phyloP scores from a whole-genome alignment of 2,329 filamentous ascomycete species.

The Colletotrichum lindemuthianum region DNA sequence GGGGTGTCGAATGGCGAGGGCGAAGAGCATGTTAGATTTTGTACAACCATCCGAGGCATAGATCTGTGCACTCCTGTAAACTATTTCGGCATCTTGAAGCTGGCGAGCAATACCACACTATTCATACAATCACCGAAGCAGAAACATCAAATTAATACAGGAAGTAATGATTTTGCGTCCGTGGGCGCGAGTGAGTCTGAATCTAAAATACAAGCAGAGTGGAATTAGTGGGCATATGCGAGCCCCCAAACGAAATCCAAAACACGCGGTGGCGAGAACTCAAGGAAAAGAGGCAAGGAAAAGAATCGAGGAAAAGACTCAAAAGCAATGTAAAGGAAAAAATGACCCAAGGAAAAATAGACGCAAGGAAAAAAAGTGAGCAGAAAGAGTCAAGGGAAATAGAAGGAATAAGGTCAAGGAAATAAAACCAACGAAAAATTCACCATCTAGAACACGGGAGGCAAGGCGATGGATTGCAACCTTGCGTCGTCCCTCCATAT shows the following conservation, averaged over 20 bases:
- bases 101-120: background rate
- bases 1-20: background rate
- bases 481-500: too few species aligned
- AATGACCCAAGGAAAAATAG: too few species aligned
- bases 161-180: too few species aligned
- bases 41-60: slow-evolving; percentile 13
- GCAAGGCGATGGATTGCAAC: too few species aligned
- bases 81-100: background rate
- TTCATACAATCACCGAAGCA: background rate
- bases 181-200: too few species aligned
- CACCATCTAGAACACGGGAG: too few species aligned
- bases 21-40: slow-evolving; percentile 4
- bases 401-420: too few species aligned
- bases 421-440: too few species aligned
- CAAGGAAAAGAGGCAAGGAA: background rate
- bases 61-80: slow-evolving; percentile 13
- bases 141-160: background rate
- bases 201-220: too few species aligned
- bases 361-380: too few species aligned
- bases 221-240: background rate
- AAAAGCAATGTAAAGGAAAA: too few species aligned
- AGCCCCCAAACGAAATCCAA: background rate
- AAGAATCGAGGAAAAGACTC: background rate
- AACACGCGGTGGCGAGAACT: background rate
- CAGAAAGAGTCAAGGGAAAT: too few species aligned